A percentile compares a stretch with the other conserved stretches of the same genome.
phyloP scores from a whole-genome alignment of 352 stramenopile species.

The Phytophthora pluvialis region DNA sequence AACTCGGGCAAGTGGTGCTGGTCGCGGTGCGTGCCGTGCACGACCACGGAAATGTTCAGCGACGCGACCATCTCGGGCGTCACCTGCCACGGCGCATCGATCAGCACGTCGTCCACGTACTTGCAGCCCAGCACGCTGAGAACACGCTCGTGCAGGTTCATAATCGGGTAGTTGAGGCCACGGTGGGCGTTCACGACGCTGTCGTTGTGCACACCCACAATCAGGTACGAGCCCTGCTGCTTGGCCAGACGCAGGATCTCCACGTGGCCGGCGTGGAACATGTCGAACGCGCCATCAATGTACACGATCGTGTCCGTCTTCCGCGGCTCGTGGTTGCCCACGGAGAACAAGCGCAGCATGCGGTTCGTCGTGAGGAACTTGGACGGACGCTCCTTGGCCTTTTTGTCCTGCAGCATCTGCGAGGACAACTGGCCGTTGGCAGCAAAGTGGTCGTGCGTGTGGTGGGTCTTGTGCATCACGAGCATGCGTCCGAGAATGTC shows the following conservation, averaged over 20 bases:
- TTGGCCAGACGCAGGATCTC: slow-evolving; percentile 95
- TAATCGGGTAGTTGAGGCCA: slow-evolving; percentile 95
- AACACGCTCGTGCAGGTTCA: slow-evolving; percentile 98
- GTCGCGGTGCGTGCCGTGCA: slow-evolving; percentile 90
- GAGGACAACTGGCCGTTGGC: slow-evolving; percentile 83
- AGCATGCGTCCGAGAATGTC: slow-evolving; percentile 99
- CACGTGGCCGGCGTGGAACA: slow-evolving; percentile 99
- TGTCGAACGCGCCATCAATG: slow-evolving; percentile 98
- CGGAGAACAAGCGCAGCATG: slow-evolving; percentile 94
- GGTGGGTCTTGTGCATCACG: slow-evolving; percentile 95
- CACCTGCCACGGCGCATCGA: slow-evolving; percentile 96
- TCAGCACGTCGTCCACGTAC: slow-evolving; percentile 98
- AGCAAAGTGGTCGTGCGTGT: slow-evolving; percentile 81
- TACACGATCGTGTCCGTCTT: slow-evolving; percentile 96
- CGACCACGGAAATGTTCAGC: slow-evolving; percentile 84
- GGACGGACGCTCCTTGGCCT: slow-evolving; percentile 78
- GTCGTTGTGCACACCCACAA: slow-evolving; percentile 97
- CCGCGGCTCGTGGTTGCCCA: slow-evolving; percentile 88
- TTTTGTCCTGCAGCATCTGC: slow-evolving; percentile 61
- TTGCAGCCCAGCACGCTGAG: slow-evolving; percentile 96
- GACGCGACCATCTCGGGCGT: slow-evolving; percentile 97
- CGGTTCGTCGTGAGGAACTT: slow-evolving; percentile 97
- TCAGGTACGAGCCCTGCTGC: slow-evolving; percentile 94
- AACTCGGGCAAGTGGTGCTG: slow-evolving; percentile 61
- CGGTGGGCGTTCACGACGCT: slow-evolving; percentile 89